Base-by-base conservation (phyloP, 208 protist genomes). In the Leishmania gerbilli region DNA sequence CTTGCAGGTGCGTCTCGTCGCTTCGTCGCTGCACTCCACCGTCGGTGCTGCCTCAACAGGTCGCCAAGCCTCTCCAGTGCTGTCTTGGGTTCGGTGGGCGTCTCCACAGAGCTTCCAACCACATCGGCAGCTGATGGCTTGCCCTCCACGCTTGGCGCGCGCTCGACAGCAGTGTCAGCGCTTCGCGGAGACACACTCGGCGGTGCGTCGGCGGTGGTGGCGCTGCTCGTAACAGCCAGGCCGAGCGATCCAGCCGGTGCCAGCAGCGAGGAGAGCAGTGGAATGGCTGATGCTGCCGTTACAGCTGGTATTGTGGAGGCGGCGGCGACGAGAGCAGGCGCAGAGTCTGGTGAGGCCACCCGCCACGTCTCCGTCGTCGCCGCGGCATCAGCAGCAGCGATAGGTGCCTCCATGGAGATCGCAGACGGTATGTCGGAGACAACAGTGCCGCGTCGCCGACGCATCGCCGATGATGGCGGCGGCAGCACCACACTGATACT, bases 401-500 rank as follows among this genome's bases (percentile, higher is more conserved):
- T 24, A 21, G 27, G 45, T 17, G 68, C 8, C 21, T 27, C 68
- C 45, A 19, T 19, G 4, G 45, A 53, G 51, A 55, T 21, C 3
- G 31, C 40, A 3, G 71, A 56, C 11, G 49, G 37, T 11, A 60
- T 64, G 49, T 76, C 81, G 1, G 58, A 65, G 34, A 80, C 81
- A 9, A 80, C 71, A 24, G 76, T 51, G 17, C 76, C 81, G 34
- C 81, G 76, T 51, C 81, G 81, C 53, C 81, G 76, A 56, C 71
- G 81, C 9, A 51, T 47, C 8, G 17, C 49, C 55, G 58, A 42
- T 3, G 49, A 62, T 15, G 31, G 49, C 31, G 49, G 71, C 19
- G 49, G 71, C n/a, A 51, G 51, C 0, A n/a, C 7, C 24, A 5
- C 31, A 42, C 13, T 1, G 0, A 27, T 75, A 19, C 1, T 13